Percentiles rank a stretch among this genome's conserved stretches.
Evolutionary conservation across 495 filamentous ascomycete species (phyloP).

Genomic region (Hypoxylon subgilvum): DNA sequence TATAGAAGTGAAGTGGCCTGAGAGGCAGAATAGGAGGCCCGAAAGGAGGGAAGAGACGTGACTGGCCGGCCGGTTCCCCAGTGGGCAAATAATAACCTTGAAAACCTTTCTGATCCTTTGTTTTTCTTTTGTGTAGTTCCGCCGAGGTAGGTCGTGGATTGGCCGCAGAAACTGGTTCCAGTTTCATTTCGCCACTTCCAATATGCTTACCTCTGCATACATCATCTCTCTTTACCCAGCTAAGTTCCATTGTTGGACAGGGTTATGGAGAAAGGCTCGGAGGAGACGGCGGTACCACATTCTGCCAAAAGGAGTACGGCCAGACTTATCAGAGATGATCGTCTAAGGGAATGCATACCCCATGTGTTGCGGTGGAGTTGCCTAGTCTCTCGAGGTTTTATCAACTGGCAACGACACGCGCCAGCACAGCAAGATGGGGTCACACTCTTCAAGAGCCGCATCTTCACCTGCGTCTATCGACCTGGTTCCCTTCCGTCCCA

Average conservation of each 20-base stretch:
- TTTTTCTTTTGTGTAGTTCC: slow-evolving; percentile 30
- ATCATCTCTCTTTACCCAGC: slow-evolving; percentile 50
- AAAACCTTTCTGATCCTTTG: slow-evolving; percentile 19
- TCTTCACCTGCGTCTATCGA: slow-evolving; percentile 61
- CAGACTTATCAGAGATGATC: slow-evolving; percentile 56
- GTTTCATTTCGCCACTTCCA: slow-evolving; percentile 54
- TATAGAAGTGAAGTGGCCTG: too few relatives aligned
- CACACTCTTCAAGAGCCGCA: slow-evolving; percentile 67
- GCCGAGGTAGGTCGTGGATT: slow-evolving; percentile 45
- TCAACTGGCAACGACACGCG: slow-evolving; percentile 83
- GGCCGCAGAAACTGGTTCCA: slow-evolving; percentile 48
- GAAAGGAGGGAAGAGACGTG: slow-evolving; percentile 25
- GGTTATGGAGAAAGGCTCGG: slow-evolving; percentile 44
- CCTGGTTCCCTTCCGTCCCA: slow-evolving; percentile 53
- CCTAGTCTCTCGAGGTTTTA: slow-evolving; percentile 65
- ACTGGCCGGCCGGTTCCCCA: slow-evolving; percentile 42
- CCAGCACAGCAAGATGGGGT: slow-evolving; percentile 87
- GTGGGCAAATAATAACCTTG: slow-evolving; percentile 21
- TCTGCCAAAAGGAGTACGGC: slow-evolving; percentile 46
- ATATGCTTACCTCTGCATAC: slow-evolving; percentile 52
- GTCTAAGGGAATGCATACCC: slow-evolving; percentile 54
- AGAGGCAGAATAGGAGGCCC: too few relatives aligned
- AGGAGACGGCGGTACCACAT: slow-evolving; percentile 49
- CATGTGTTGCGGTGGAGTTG: slow-evolving; percentile 64
- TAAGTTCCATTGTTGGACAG: slow-evolving; percentile 47